Evolutionary conservation across 352 stramenopile genomes (phyloP).

Genomic region (Globisporangium orthogonon): DNA sequence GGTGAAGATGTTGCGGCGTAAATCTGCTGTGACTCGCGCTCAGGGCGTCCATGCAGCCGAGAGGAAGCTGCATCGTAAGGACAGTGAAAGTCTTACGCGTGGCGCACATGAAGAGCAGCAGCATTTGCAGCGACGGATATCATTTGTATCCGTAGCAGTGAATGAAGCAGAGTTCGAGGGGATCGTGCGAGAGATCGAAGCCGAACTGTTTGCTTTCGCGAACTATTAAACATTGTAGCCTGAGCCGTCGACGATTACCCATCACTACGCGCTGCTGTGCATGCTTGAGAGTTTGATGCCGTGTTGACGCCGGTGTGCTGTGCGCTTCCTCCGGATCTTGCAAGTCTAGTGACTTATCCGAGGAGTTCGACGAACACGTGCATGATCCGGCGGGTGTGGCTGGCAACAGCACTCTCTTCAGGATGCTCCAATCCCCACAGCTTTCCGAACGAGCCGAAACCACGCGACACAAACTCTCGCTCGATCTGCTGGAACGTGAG

Average conservation of each 20-base stretch:
- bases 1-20: neutral
- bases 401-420: neutral
- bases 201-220: conserved; percentile 4
- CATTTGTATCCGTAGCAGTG: neutral
- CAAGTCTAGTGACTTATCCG: neutral
- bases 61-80: conserved; percentile 8
- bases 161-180: conserved; percentile 9
- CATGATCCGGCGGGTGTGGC: neutral
- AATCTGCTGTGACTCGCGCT: neutral
- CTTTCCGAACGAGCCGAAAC: neutral
- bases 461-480: neutral
- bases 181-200: conserved; percentile 11
- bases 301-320: no score
- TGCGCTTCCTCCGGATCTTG: no score
- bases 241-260: neutral
- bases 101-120: neutral
- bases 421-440: neutral
- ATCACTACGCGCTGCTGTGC: neutral
- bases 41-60: conserved; percentile 7
- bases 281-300: no score
- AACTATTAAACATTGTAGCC: neutral
- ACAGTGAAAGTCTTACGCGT: neutral
- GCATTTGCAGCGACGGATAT: neutral
- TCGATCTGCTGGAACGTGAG: conserved; percentile 7
- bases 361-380: neutral